Evolutionary conservation across 345 rosid genomes (phyloP), one percentile per base, ranked within the genome.

Genomic region (Capsella bursapastoris): DNA sequence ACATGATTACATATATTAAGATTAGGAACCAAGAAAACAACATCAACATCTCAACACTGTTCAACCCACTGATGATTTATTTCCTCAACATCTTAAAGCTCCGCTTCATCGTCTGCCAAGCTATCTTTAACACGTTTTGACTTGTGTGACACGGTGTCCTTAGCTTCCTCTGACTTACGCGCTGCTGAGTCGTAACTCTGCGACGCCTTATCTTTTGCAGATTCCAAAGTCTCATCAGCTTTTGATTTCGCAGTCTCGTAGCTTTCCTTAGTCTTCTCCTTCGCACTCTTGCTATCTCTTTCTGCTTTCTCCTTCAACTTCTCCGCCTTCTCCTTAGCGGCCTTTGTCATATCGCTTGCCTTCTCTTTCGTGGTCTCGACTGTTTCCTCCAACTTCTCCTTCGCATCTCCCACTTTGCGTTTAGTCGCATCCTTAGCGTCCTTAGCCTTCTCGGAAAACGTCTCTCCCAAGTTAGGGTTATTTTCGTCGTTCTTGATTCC

Each of bases 281-380:
- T 70, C 0, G 57, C 78, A 40, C 28, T 38, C 48, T 64, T 49
- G 27, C 72, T 70, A 2, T 61, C 38, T 5, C 70, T 80, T 53
- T 68, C 79, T 0, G 80, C 66, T 57, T 77, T 61, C 25, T 81
- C 70, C 8, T 76, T 70, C 57, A 38, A 53, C 48, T 71, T 71
- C 6, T 57, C 37, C 1, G 85, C 79, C 51, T 69, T 78, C 59
- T 80, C 65, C 57, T 68, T 79, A 48, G 82, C 79, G 14, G 71
- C 74, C n/a, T 27, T 56, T 3, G 75, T 53, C 55, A 78, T 3
- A 38, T 75, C 66, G 22, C 70, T 55, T 0, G 79, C 79, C 13
- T 72, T 82, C 50, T 84, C 81, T 61, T 73, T 68, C 8, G 78
- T 34, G 8, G 61, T 18, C 53, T 63, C 74, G 3, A 49, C 71